Conservation (phyloP, 208 protist genomes). For the Leishmania aethiopica region DNA sequence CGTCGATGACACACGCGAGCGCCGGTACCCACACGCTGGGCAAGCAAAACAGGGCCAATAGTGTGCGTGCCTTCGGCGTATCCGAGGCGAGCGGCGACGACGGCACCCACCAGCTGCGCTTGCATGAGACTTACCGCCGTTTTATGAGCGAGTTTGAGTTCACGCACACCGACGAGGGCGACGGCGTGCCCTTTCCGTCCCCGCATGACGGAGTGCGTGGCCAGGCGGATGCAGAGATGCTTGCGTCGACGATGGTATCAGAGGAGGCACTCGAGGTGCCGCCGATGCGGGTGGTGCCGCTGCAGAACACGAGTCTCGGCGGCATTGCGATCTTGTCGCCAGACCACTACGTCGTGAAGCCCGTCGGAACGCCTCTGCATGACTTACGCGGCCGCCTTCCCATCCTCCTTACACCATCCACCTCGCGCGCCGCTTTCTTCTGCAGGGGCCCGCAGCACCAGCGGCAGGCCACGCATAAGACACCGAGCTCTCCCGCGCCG, state of each 20-base stretch:
- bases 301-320: constrained; percentile 23
- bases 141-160: constrained; percentile 32
- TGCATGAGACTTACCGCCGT: constrained; percentile 28
- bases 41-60: not conserved
- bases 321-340: constrained; percentile 30
- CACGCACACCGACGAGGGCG: constrained; percentile 6
- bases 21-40: not conserved
- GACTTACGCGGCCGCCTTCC: constrained; percentile 21
- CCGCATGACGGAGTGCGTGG: constrained; percentile 43
- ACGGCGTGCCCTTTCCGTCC: constrained; percentile 27
- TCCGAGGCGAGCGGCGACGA: constrained; percentile 16
- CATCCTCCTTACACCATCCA: constrained; percentile 18
- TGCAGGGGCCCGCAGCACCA: constrained; percentile 14
- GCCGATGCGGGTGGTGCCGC: constrained; percentile 20
- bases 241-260: constrained; percentile 15
- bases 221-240: constrained; percentile 33
- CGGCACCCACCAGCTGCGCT: not conserved
- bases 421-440: not conserved
- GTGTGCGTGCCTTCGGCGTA: not conserved
- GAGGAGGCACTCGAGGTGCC: constrained; percentile 15
- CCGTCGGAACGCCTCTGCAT: constrained; percentile 1
- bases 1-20: too few relatives aligned
- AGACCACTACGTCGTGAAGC: constrained; percentile 23
- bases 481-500: not conserved
- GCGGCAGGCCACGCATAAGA: not conserved